phyloP scores from a whole-genome alignment of 495 filamentous ascomycete genomes.

The Podospora anserina region DNA sequence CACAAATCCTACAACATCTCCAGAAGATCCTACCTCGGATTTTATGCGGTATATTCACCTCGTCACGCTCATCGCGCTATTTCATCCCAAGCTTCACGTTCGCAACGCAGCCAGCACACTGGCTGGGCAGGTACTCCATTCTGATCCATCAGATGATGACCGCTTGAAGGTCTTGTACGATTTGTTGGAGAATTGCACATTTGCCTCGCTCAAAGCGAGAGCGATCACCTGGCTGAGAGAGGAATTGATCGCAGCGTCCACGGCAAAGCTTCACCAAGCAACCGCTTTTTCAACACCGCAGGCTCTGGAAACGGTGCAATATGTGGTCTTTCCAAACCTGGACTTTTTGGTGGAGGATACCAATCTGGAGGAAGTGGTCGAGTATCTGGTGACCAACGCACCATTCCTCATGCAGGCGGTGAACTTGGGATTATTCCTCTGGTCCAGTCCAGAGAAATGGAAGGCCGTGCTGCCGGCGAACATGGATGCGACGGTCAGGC shows the following conservation, averaged over 20 bases:
- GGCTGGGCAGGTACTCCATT: constrained; percentile 68
- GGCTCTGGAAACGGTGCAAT: constrained; percentile 45
- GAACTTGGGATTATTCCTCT: constrained; percentile 52
- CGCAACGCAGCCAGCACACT: constrained; percentile 73
- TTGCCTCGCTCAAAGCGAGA: constrained; percentile 70
- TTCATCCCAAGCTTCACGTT: constrained; percentile 62
- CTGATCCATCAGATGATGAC: constrained; percentile 65
- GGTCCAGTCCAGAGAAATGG: constrained; percentile 38
- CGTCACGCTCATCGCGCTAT: constrained; percentile 61
- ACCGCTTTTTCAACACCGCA: constrained; percentile 60
- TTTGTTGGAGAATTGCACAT: constrained; percentile 76
- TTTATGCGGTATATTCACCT: constrained; percentile 60
- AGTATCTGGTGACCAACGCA: constrained; percentile 39
- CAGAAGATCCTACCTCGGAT: constrained; percentile 32
- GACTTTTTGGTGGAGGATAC: constrained; percentile 29
- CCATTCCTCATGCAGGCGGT: constrained; percentile 46
- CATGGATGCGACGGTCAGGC: constrained; percentile 47
- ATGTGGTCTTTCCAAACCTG: constrained; percentile 44
- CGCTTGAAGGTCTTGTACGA: constrained; percentile 75
- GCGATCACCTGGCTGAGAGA: constrained; percentile 86
- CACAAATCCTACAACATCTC: constrained; percentile 15
- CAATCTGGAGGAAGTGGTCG: constrained; percentile 20
- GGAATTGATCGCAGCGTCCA: constrained; percentile 60
- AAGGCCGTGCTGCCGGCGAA: constrained; percentile 38
- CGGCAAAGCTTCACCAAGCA: constrained; percentile 18